phyloP scores from a whole-genome alignment of 1,284 basidiomycete species.

The Austropuccinia psidii region DNA sequence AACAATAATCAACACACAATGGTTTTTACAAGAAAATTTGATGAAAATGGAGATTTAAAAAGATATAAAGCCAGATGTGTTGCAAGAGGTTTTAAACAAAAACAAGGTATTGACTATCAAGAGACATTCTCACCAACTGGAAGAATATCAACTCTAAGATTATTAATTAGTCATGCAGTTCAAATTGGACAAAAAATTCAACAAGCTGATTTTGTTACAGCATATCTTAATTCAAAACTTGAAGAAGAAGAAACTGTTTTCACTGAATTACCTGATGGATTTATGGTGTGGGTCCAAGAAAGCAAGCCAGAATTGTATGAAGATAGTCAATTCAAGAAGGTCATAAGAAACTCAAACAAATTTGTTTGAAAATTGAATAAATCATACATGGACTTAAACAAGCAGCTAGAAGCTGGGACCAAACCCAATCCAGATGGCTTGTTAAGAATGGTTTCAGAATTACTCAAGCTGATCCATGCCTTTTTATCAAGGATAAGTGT shows the following conservation, averaged over 20 bases:
- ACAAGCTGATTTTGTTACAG: conserved; percentile 12
- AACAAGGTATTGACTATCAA: conserved; percentile 15
- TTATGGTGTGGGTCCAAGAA: conserved; percentile 5
- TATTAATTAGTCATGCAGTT: not conserved
- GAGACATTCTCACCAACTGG: conserved; percentile 8
- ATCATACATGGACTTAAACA: not conserved
- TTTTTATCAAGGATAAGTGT: not conserved
- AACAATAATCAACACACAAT: not conserved
- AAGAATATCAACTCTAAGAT: not conserved
- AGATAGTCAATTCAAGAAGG: too few species aligned
- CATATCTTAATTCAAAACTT: conserved; percentile 3
- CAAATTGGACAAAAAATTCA: not conserved
- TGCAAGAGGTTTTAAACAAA: conserved; percentile 15
- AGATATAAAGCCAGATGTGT: conserved; percentile 5
- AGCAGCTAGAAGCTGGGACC: not conserved
- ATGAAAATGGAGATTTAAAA: not conserved
- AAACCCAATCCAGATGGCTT: not conserved
- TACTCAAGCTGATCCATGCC: not conserved
- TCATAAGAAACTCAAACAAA: not conserved
- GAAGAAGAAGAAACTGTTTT: not conserved
- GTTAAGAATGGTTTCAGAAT: not conserved
- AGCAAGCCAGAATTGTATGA: not conserved
- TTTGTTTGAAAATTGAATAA: not conserved
- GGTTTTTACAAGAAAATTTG: not conserved
- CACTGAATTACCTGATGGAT: not conserved